These are phyloP conservation scores for Pythium aristosporum DNA, from an alignment of 352 stramenopile species.

Conservation along the genomic window DNA sequence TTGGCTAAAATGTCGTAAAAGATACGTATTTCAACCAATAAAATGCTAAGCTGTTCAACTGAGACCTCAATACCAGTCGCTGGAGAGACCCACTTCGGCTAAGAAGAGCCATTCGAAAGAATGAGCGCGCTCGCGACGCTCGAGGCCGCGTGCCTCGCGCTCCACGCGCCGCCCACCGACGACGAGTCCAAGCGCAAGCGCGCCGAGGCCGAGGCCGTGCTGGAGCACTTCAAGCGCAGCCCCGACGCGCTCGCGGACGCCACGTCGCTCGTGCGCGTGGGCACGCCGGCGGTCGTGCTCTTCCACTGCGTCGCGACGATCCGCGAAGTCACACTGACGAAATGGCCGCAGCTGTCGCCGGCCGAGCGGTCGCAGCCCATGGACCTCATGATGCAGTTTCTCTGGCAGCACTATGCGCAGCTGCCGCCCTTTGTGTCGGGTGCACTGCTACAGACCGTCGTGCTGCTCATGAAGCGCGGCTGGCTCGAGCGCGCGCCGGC, in stretches of 20 bases:
- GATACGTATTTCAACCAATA: slow-evolving; percentile 26
- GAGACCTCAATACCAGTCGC: slow-evolving; percentile 12
- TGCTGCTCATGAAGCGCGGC: slow-evolving; percentile 78
- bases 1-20: slow-evolving; percentile 6
- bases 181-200: slow-evolving; percentile 50
- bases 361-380: slow-evolving; percentile 52
- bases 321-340: slow-evolving; percentile 70
- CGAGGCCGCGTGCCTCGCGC: slow-evolving; percentile 62
- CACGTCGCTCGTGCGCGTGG: slow-evolving; percentile 47
- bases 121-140: slow-evolving; percentile 52
- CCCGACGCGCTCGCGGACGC: slow-evolving; percentile 58
- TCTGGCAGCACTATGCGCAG: slow-evolving; percentile 55
- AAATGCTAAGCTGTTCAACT: neutral
- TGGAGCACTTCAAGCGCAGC: slow-evolving; percentile 85
- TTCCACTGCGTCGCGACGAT: slow-evolving; percentile 83
- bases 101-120: neutral
- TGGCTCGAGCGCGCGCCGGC: slow-evolving; percentile 66
- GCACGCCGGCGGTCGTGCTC: slow-evolving; percentile 57
- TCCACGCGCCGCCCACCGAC: slow-evolving; percentile 60
- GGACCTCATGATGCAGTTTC: slow-evolving; percentile 78
- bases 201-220: slow-evolving; percentile 56
- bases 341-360: slow-evolving; percentile 51
- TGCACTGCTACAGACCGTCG: slow-evolving; percentile 64
- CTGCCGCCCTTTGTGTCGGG: slow-evolving; percentile 62
- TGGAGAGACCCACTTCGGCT: neutral